These are phyloP conservation scores for Teratosphaeria zuluensis DNA, from an alignment of 2,329 filamentous ascomycete genomes.

Conservation along the genomic window DNA sequence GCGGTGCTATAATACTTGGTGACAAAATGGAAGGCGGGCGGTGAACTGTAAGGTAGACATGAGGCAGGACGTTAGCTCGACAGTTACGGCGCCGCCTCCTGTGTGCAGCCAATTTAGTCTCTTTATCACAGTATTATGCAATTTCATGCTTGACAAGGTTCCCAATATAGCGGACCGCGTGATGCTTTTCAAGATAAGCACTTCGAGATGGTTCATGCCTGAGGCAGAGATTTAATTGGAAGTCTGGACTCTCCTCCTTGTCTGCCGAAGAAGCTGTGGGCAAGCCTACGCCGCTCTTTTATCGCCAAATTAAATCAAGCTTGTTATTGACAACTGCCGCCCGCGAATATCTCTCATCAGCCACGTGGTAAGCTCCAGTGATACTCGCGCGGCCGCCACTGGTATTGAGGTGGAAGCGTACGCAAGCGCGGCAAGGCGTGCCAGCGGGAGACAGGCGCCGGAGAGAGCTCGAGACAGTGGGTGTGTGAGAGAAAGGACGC, in stretches of 20 bases:
- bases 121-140: not conserved
- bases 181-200: not conserved
- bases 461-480: not conserved
- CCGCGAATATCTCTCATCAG: not conserved
- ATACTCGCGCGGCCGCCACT: not conserved
- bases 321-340: not conserved
- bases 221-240: not conserved
- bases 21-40: no score
- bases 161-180: not conserved
- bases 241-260: not conserved
- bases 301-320: not conserved
- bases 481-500: not conserved
- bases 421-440: not conserved
- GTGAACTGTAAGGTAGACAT: not conserved
- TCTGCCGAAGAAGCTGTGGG: not conserved
- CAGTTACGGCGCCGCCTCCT: not conserved
- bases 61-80: not conserved
- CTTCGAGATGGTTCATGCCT: not conserved
- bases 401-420: not conserved
- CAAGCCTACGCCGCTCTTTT: not conserved
- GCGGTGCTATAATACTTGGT: no score
- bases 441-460: not conserved
- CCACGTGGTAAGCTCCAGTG: not conserved
- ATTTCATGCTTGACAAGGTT: not conserved
- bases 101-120: not conserved